Conservation (phyloP, 306 rosid genomes). For the Castanopsis chinensis region DNA sequence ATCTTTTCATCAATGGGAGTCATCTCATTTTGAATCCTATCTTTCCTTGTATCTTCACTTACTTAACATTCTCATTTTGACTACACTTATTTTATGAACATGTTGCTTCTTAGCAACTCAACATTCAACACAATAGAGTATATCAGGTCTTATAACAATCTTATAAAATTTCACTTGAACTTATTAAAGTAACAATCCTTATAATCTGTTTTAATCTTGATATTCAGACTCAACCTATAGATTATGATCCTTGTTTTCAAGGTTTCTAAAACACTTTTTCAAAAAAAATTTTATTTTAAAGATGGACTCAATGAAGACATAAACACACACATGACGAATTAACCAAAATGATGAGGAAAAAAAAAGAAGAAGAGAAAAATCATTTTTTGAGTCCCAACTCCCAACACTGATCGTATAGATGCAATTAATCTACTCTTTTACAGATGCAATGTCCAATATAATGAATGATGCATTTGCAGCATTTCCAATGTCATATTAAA, state of each 20-base stretch:
- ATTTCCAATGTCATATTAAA: not conserved
- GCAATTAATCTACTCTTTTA: conserved; percentile 16
- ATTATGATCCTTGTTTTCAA: conserved; percentile 17
- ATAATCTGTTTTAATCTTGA: not conserved
- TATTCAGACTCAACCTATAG: not conserved
- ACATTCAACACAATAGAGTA: too few relatives aligned
- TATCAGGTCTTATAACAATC: too few relatives aligned
- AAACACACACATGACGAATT: not conserved
- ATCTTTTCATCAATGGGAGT: too few relatives aligned
- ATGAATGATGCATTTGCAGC: not conserved
- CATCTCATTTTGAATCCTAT: too few relatives aligned
- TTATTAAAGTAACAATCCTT: too few relatives aligned
- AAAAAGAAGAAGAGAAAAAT: not conserved
- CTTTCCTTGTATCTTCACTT: too few relatives aligned
- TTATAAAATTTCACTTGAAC: too few relatives aligned
- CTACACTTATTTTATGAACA: too few relatives aligned
- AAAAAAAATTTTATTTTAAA: not conserved
- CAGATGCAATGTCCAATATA: conserved; percentile 4
- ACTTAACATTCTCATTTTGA: too few relatives aligned
- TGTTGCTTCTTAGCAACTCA: too few relatives aligned
- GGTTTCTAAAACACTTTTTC: conserved; percentile 7
- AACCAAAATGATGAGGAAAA: conserved; percentile 13
- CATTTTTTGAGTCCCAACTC: not conserved
- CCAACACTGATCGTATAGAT: not conserved
- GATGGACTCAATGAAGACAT: conserved; percentile 2